phyloP scores from a whole-genome alignment of 2,329 filamentous ascomycete genomes.

The Aspergillus sp. region DNA sequence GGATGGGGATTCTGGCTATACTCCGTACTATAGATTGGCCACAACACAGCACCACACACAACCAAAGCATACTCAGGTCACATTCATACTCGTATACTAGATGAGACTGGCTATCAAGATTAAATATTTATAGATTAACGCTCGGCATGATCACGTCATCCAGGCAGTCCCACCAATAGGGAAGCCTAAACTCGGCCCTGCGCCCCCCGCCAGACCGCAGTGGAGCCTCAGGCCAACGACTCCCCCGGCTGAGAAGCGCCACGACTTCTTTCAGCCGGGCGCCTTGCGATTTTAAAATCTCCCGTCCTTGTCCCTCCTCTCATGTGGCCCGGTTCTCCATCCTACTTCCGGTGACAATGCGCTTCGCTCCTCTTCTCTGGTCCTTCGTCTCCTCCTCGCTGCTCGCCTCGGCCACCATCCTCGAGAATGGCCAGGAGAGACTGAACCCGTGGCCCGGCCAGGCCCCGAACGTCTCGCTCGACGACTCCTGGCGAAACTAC shows the following conservation, averaged over 20 bases:
- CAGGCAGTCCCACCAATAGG: background rate
- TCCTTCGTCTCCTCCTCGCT: conserved; percentile 9
- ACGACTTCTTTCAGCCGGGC: background rate
- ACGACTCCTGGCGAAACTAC: conserved; percentile 49
- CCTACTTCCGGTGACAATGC: background rate
- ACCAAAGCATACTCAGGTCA: no score
- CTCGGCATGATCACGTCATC: background rate
- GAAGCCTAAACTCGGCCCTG: no score
- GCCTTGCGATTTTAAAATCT: background rate
- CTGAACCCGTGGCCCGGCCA: conserved; percentile 42
- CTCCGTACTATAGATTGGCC: no score
- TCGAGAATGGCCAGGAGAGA: conserved; percentile 45
- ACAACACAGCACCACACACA: no score
- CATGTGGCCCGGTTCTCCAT: background rate
- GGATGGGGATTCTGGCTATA: no score
- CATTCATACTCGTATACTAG: no score
- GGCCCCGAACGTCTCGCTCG: conserved; percentile 24
- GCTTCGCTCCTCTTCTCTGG: background rate
- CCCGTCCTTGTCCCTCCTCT: background rate
- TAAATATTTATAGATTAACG: background rate
- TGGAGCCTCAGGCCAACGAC: background rate
- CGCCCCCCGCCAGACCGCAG: no score
- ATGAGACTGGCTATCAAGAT: no score
- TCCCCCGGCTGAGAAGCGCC: no score
- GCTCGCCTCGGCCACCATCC: conserved; percentile 36